These are phyloP conservation scores for Cucumis melo DNA, from an alignment of 306 rosid species.

Conservation along the genomic window DNA sequence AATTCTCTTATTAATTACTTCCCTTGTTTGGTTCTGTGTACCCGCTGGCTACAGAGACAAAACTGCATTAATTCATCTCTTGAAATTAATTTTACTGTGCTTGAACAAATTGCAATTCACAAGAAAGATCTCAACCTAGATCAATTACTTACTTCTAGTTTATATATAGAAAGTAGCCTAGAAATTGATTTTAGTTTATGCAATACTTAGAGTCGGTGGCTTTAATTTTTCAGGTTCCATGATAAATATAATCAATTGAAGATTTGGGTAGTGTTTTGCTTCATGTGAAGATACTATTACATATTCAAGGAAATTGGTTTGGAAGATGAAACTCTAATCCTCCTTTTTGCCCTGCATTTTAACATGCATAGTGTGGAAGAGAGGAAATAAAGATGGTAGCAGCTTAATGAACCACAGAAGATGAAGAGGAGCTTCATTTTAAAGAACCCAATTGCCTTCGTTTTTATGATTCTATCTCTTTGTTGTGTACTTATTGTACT, in stretches of 20 bases:
- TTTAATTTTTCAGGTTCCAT: background rate
- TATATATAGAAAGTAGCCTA: background rate
- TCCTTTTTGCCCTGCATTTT: background rate
- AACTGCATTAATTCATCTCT: background rate
- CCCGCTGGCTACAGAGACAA: background rate
- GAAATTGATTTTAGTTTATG: background rate
- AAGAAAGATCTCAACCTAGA: background rate
- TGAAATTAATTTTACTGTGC: background rate
- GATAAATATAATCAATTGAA: background rate
- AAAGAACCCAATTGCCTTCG: slow-evolving; percentile 37
- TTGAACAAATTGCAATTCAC: background rate
- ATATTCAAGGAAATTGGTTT: background rate
- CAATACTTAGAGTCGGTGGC: background rate
- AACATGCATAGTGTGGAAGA: background rate
- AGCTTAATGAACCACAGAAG: background rate
- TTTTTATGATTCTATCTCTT: slow-evolving; percentile 27
- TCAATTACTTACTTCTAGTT: background rate
- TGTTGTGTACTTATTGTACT: slow-evolving; percentile 29
- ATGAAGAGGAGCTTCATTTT: slow-evolving; percentile 30
- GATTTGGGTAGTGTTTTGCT: background rate
- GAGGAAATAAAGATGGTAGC: background rate
- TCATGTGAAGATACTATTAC: background rate
- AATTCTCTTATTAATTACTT: background rate
- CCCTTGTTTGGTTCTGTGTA: background rate
- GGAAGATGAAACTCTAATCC: background rate